Percentiles rank a stretch among this genome's conserved stretches.
phyloP scores from a whole-genome alignment of 148 eudicot species.

The Nepenthes mirabilis region DNA sequence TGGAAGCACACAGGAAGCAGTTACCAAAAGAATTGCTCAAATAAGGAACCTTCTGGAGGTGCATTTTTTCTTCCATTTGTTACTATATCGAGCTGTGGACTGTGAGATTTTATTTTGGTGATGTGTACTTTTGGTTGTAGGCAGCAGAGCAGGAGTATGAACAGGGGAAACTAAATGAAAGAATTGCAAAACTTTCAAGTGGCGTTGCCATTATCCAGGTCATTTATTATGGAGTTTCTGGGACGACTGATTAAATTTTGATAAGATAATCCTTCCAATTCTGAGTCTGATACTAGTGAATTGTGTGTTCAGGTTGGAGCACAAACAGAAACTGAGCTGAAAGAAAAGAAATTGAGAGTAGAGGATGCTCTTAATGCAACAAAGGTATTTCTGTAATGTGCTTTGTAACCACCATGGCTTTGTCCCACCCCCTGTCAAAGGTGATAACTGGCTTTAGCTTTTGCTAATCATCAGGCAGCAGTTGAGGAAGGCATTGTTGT shows the following conservation, averaged over 20 bases:
- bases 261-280: background rate
- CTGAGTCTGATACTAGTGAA: conserved; percentile 1
- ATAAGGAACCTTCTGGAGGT: conserved; percentile 45
- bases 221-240: conserved; percentile 1
- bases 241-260: background rate
- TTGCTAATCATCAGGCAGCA: conserved; percentile 40
- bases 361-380: conserved; percentile 79
- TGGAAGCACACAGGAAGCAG: conserved; percentile 53
- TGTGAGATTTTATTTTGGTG: background rate
- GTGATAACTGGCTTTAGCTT: conserved; percentile 1
- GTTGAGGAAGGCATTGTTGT: conserved; percentile 75
- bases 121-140: conserved; percentile 15
- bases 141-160: conserved; percentile 54
- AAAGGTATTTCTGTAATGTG: conserved; percentile 17
- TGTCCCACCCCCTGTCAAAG: background rate
- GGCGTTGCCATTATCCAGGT: conserved; percentile 81
- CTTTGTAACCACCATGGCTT: background rate
- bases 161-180: conserved; percentile 51
- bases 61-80: background rate
- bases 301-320: conserved; percentile 45
- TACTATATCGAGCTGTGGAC: background rate
- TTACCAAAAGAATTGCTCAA: conserved; percentile 37
- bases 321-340: conserved; percentile 68
- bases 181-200: conserved; percentile 72
- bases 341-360: conserved; percentile 69